Evolutionary conservation across 73 alveolate species (phyloP).

Genomic region (Symbiodinium natans): DNA sequence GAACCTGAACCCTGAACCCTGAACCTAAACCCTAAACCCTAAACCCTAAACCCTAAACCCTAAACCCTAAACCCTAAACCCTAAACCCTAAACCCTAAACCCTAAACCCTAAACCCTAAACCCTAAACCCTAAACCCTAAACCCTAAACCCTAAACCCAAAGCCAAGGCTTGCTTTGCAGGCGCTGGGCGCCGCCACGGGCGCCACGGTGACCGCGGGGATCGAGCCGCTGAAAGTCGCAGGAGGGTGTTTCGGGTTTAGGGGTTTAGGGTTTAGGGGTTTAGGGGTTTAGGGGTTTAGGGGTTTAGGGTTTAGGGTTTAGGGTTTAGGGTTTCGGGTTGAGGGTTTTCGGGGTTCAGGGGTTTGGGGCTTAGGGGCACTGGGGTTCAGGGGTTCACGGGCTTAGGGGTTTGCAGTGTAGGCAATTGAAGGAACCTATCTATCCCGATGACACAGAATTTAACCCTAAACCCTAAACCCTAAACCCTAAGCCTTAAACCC

Average conservation of each 20-base stretch:
- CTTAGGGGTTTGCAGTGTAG: too few relatives aligned
- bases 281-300: too few relatives aligned
- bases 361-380: neutral
- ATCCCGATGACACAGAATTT: too few relatives aligned
- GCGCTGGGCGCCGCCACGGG: conserved; percentile 74
- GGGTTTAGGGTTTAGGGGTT: neutral
- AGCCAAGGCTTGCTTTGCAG: conserved; percentile 30
- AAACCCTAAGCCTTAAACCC: too few relatives aligned
- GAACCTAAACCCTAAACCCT: too few relatives aligned
- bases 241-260: neutral
- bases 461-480: too few relatives aligned
- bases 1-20: too few relatives aligned
- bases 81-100: neutral
- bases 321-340: neutral
- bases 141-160: neutral
- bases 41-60: too few relatives aligned
- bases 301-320: too few relatives aligned
- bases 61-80: too few relatives aligned
- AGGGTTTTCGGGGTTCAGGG: neutral
- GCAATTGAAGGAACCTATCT: too few relatives aligned
- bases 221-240: conserved; percentile 45
- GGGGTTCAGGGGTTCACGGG: neutral
- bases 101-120: neutral
- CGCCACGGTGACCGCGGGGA: conserved; percentile 48
- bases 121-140: neutral